These are phyloP conservation scores for Aspergillus nidulans DNA, from an alignment of 495 filamentous ascomycete genomes.

Conservation along the genomic window DNA sequence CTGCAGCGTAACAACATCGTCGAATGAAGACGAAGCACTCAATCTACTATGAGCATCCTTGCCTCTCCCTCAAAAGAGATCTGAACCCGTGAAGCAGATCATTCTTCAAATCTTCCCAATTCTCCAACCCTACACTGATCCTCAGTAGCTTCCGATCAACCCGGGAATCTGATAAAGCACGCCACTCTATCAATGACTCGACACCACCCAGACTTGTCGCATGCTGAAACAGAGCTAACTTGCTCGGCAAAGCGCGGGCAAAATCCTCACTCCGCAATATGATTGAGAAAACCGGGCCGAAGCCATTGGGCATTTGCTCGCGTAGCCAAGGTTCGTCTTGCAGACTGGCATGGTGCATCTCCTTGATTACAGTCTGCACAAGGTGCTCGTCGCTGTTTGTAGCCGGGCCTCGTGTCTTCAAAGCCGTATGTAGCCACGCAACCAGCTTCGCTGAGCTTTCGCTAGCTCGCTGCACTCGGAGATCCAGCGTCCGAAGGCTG, in stretches of 20 bases:
- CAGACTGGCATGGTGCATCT: conserved; percentile 71
- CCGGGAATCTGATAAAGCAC: conserved; percentile 69
- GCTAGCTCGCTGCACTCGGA: conserved; percentile 73
- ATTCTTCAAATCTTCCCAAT: conserved; percentile 73
- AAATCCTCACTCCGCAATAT: conserved; percentile 52
- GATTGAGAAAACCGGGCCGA: conserved; percentile 82
- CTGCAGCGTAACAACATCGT: too few species aligned
- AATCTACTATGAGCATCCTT: conserved; percentile 3
- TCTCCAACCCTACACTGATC: conserved; percentile 83
- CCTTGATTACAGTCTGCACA: conserved; percentile 48
- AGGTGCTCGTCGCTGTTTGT: conserved; percentile 34
- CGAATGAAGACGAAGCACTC: too few species aligned
- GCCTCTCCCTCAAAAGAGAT: conserved; percentile 18
- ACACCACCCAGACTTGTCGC: conserved; percentile 91
- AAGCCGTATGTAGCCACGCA: conserved; percentile 56
- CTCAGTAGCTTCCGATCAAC: conserved; percentile 73
- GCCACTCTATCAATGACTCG: conserved; percentile 75
- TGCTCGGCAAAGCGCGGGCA: conserved; percentile 68
- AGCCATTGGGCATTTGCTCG: conserved; percentile 89
- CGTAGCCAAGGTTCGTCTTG: conserved; percentile 71
- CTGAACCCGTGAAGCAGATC: conserved; percentile 69
- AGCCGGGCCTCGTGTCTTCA: conserved; percentile 29
- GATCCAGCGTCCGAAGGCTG: conserved; percentile 77
- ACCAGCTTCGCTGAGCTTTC: conserved; percentile 64
- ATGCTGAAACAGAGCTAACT: conserved; percentile 82